These are phyloP conservation scores for Crithidia bombi DNA, from an alignment of 208 protist genomes.

Conservation along the genomic window DNA sequence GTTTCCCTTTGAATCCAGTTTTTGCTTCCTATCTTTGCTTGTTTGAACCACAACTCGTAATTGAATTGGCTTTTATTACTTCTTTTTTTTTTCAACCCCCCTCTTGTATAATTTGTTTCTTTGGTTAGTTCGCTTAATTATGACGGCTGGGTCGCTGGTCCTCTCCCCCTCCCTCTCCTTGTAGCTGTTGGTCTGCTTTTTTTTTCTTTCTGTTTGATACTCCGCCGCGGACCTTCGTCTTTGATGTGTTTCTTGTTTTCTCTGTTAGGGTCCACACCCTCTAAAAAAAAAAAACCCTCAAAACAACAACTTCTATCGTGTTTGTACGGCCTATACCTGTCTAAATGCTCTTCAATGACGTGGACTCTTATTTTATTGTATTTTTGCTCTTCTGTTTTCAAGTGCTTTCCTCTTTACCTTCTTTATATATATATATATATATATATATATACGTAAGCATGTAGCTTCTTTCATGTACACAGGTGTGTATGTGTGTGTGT, in stretches of 20 bases:
- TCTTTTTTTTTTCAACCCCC: not conserved
- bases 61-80: not conserved
- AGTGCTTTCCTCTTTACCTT: too few species aligned
- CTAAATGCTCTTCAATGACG: too few species aligned
- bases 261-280: not conserved
- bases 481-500: too few species aligned
- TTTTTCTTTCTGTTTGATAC: conserved; percentile 9
- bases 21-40: not conserved
- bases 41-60: conserved; percentile 5
- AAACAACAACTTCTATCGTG: too few species aligned
- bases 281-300: too few species aligned
- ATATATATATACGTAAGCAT: too few species aligned
- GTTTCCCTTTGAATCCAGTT: not conserved
- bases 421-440: too few species aligned
- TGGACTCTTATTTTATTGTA: too few species aligned
- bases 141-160: too few species aligned
- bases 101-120: conserved; percentile 8
- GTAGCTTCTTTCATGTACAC: too few species aligned
- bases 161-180: not conserved
- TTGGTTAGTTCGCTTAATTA: not conserved
- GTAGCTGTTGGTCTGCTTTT: not conserved
- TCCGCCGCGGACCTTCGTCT: not conserved
- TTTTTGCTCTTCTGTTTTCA: too few species aligned
- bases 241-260: not conserved
- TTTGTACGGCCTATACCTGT: too few species aligned